phyloP scores from a whole-genome alignment of 2,329 filamentous ascomycete species.

The Aspergillus caelatus region DNA sequence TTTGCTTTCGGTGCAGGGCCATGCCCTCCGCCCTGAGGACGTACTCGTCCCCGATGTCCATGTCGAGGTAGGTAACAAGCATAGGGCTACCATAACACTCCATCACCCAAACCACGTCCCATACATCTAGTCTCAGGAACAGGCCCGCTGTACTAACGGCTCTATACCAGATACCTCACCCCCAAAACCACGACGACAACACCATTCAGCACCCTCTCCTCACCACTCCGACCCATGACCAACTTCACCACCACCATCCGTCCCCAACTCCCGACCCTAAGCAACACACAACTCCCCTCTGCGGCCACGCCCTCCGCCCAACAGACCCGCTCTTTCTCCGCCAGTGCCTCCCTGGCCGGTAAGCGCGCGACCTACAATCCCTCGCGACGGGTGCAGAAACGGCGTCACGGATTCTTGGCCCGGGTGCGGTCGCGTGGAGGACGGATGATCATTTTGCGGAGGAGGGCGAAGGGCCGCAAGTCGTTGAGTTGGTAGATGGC shows the following conservation, averaged over 20 bases:
- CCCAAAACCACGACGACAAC: constrained; percentile 12
- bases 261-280: constrained; percentile 5
- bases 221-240: constrained; percentile 21
- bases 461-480: constrained; percentile 57
- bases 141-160: not conserved
- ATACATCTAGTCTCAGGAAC: constrained; percentile 5
- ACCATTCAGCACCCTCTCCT: constrained; percentile 2
- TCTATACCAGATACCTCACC: not conserved
- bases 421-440: constrained; percentile 57
- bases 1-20: constrained; percentile 38
- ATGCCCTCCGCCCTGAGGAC: constrained; percentile 31
- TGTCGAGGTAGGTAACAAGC: constrained; percentile 1
- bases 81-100: not conserved
- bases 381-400: constrained; percentile 62
- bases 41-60: constrained; percentile 23
- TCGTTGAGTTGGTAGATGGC: constrained; percentile 53
- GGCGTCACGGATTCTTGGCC: constrained; percentile 62
- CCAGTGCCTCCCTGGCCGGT: constrained; percentile 45
- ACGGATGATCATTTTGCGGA: constrained; percentile 56
- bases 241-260: constrained; percentile 10
- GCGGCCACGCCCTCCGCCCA: constrained; percentile 7
- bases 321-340: constrained; percentile 46
- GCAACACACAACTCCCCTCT: constrained; percentile 9
- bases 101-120: not conserved
- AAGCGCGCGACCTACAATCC: constrained; percentile 61